A percentile compares a stretch with the other conserved stretches of the same genome.
phyloP scores from a whole-genome alignment of 208 protist genomes.

The Entamoeba invadens region DNA sequence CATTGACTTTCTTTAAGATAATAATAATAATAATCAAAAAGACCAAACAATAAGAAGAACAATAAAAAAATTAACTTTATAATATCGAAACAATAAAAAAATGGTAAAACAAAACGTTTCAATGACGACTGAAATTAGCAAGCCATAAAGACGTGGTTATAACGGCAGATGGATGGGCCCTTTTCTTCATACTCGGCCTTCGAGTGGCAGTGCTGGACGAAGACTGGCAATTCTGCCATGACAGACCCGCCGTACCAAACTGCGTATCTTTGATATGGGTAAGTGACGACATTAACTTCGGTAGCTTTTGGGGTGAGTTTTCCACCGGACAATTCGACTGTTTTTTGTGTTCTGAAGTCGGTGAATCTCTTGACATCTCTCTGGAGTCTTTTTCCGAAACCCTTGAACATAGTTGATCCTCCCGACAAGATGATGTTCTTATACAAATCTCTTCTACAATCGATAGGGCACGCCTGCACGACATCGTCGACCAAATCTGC shows the following conservation, averaged over 20 bases:
- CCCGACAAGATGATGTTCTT: conserved; percentile 86
- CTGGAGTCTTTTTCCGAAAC: conserved; percentile 66
- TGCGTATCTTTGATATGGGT: conserved; percentile 46
- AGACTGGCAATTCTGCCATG: conserved; percentile 66
- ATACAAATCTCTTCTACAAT: conserved; percentile 73
- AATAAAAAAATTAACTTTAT: no score
- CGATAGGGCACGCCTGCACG: conserved; percentile 81
- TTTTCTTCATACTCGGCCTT: conserved; percentile 84
- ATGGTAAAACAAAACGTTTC: no score
- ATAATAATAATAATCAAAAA: no score
- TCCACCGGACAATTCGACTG: conserved; percentile 41
- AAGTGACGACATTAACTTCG: conserved; percentile 76
- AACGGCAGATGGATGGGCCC: conserved; percentile 70
- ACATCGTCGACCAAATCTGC: conserved; percentile 67
- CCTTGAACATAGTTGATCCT: conserved; percentile 80
- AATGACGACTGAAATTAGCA: background rate
- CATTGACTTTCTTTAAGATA: no score
- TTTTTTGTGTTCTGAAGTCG: conserved; percentile 41
- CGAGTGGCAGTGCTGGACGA: conserved; percentile 64
- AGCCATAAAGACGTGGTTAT: conserved; percentile 59
- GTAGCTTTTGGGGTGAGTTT: conserved; percentile 48
- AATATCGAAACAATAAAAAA: no score
- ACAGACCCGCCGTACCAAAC: conserved; percentile 71
- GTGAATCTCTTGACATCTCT: conserved; percentile 55
- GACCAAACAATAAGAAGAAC: no score